These are phyloP conservation scores for Cetraspora pellucida DNA, from an alignment of 192 early-diverging fungal species.

Conservation along the genomic window DNA sequence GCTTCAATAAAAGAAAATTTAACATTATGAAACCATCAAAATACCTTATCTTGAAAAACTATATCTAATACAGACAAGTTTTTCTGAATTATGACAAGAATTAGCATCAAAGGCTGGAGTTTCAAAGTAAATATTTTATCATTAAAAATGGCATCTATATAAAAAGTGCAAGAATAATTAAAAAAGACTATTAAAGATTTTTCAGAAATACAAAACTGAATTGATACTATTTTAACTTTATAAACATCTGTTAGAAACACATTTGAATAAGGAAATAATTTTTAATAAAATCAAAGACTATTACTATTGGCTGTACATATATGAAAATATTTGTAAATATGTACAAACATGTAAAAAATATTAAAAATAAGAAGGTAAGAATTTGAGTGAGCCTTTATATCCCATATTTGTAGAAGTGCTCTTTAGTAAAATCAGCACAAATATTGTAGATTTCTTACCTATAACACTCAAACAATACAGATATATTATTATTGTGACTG, in stretches of 20 bases:
- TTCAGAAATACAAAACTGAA: neutral
- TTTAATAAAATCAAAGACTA: neutral
- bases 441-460: constrained; percentile 15
- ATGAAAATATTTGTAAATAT: neutral
- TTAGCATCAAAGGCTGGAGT: neutral
- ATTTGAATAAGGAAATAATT: neutral
- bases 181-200: neutral
- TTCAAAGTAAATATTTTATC: neutral
- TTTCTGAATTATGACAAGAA: no score
- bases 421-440: neutral
- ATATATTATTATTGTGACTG: constrained; percentile 37
- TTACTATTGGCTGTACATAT: neutral
- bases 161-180: neutral
- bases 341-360: neutral
- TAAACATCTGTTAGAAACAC: neutral
- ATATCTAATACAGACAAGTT: neutral
- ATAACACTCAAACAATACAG: constrained; percentile 4
- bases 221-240: neutral
- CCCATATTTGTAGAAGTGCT: neutral
- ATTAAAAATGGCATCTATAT: neutral
- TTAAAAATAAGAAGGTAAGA: neutral
- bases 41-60: neutral
- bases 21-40: neutral
- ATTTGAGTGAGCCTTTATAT: neutral
- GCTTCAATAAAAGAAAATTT: no score